Evolutionary conservation across 192 early-diverging fungal genomes (phyloP).

Genomic region (Coemansia sp.): DNA sequence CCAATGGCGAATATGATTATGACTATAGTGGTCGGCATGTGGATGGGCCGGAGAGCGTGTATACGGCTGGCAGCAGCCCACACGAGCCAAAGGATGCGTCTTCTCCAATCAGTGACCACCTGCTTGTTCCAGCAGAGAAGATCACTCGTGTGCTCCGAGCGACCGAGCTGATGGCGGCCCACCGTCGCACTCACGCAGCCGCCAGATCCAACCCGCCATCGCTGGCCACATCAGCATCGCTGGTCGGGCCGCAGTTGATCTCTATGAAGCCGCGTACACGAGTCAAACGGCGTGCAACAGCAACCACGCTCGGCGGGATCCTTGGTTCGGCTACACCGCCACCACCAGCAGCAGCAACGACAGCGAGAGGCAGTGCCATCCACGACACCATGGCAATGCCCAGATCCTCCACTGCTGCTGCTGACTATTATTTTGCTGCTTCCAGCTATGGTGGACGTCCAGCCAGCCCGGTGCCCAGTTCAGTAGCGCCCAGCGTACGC

Average conservation of each 20-base stretch:
- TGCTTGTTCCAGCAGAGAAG: conserved; percentile 27
- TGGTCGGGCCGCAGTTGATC: conserved; percentile 10
- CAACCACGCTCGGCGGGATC: conserved; percentile 17
- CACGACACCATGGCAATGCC: neutral
- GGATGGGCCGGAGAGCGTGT: neutral
- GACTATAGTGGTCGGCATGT: neutral
- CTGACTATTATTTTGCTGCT: conserved; percentile 26
- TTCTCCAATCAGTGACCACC: neutral
- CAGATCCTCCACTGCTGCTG: neutral
- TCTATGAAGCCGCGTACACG: conserved; percentile 17
- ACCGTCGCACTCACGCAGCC: conserved; percentile 27
- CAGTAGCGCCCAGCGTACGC: conserved; percentile 24
- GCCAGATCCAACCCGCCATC: conserved; percentile 5
- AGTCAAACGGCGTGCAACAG: conserved; percentile 35
- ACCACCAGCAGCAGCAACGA: neutral
- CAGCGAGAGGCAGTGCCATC: neutral
- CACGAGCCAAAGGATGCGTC: neutral
- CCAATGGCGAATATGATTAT: neutral
- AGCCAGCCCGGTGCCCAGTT: conserved; percentile 29
- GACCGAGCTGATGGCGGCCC: conserved; percentile 43
- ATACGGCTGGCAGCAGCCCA: neutral
- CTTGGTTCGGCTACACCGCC: neutral
- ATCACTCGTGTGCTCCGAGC: conserved; percentile 35
- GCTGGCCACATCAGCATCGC: neutral
- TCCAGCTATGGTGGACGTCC: conserved; percentile 30